Percentiles rank a stretch among this genome's conserved stretches.
Conservation (phyloP, 176 grass and related monocot genomes). For the Musa itinerans region DNA sequence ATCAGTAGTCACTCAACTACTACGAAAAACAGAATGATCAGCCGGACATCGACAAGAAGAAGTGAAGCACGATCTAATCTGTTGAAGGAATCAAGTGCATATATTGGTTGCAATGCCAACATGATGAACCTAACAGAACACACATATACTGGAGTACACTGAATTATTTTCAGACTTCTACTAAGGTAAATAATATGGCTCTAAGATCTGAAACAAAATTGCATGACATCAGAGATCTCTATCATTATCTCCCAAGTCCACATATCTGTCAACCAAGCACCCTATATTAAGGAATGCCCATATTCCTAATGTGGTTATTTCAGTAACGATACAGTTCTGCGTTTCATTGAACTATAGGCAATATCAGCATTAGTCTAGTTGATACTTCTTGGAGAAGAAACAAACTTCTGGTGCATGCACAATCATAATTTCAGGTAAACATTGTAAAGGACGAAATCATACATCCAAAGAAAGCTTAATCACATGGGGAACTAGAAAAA, state of each 20-base stretch:
- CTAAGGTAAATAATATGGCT: not conserved
- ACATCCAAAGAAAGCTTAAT: no score
- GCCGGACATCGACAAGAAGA: not conserved
- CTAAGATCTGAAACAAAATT: not conserved
- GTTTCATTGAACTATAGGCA: not conserved
- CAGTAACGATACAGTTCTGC: not conserved
- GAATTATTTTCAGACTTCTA: not conserved
- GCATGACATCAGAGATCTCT: not conserved
- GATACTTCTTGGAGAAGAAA: no score
- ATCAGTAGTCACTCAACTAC: not conserved
- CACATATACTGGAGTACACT: no score
- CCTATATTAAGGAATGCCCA: not conserved
- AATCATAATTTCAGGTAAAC: no score
- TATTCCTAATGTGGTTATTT: not conserved
- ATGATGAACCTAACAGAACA: no score
- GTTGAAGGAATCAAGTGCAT: no score
- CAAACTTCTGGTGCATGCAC: no score
- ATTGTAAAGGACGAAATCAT: no score
- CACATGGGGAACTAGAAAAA: no score
- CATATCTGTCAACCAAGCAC: not conserved
- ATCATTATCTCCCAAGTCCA: not conserved
- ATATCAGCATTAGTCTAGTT: not conserved
- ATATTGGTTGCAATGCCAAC: no score
- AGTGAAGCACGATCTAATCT: no score
- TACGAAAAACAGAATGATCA: not conserved